Evolutionary conservation across 2,329 filamentous ascomycete species (phyloP).

Genomic region (Clonostachys chloroleuca): DNA sequence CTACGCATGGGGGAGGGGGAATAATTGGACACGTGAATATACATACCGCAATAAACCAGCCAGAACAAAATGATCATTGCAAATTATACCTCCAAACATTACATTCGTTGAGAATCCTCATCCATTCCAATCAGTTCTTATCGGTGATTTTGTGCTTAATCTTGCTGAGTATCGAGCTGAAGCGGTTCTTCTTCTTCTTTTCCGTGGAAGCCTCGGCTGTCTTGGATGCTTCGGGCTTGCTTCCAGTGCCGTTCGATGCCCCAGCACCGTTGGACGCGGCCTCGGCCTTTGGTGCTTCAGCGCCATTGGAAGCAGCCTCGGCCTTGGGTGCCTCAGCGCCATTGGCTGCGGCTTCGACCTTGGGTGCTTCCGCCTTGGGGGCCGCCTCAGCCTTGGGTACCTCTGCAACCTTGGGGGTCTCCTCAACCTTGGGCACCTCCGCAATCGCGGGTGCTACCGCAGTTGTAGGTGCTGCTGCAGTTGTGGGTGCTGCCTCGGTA

Average conservation of each 20-base stretch:
- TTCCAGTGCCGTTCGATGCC: constrained; percentile 1
- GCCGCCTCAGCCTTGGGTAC: constrained; percentile 3
- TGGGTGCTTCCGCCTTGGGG: not conserved
- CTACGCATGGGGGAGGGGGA: constrained; percentile 6
- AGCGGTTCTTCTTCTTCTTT: constrained; percentile 64
- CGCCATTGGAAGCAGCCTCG: not conserved
- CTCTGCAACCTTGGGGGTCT: not conserved
- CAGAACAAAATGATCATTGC: constrained; percentile 3
- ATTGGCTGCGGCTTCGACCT: not conserved
- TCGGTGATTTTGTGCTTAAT: constrained; percentile 38
- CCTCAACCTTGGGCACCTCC: too few species aligned
- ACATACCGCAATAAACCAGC: constrained; percentile 4
- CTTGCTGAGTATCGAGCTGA: constrained; percentile 59
- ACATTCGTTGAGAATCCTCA: too few species aligned
- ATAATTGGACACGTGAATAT: constrained; percentile 9
- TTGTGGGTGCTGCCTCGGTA: too few species aligned
- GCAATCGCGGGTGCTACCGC: too few species aligned
- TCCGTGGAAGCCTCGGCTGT: constrained; percentile 29
- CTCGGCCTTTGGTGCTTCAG: constrained; percentile 1
- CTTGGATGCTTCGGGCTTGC: constrained; percentile 12
- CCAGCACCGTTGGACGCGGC: constrained; percentile 1
- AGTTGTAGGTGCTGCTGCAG: too few species aligned
- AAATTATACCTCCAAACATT: too few species aligned
- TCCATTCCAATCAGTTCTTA: not conserved
- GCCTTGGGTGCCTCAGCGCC: not conserved